Evolutionary conservation across 495 filamentous ascomycete species (phyloP), one percentile per base, ranked within the genome.

Genomic region (Xylaria palmicola): DNA sequence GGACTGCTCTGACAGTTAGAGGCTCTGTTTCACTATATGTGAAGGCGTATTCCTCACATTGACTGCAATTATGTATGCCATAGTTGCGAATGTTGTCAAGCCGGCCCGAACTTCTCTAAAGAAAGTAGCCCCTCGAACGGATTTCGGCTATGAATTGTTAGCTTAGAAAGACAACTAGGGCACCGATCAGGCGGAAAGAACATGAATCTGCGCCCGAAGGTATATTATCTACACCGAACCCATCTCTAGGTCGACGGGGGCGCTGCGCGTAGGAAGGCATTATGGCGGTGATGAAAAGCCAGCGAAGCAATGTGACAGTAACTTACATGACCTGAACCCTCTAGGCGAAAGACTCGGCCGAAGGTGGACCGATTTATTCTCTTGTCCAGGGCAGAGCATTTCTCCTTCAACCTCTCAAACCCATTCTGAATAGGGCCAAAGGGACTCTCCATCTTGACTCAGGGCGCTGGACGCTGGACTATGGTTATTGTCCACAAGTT

Each of bases 51-150:
- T 22, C 54, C 71, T 66, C 52, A 79, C 80, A 62, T 84, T 81
- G 62, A 83, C 76, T 65, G 87, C 79, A 43, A 90, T 87, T 60
- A 90, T 89, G 72, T 90, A 93, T 41, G 90, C 86, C 90, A 93
- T 92, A 17, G 90, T 89, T 65, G 90, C 89, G 72, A 93, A 92
- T 27, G 90, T 93, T 34, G 90, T 90, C 32, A 93, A 72, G 12
- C 89, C 90, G n/a, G 89, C 90, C 22, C 89, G 86, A 51, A 93
- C 74, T 70, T 93, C 90, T 13, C 86, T 89, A 60, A 88, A 85
- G 75, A 93, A 91, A 64, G 76, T 83, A 20, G 87, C 80, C 19
- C 83, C 76, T 17, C 62, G 64, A n/a, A 80, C 72, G 15, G 72
- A 85, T 62, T 89, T 86, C 1, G 85, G 79, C 74, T 90, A 77